A percentile compares a stretch with the other conserved stretches of the same genome.
These are phyloP conservation scores for Penicillium rolfsii DNA, from an alignment of 2,329 filamentous ascomycete species.

Conservation along the genomic window DNA sequence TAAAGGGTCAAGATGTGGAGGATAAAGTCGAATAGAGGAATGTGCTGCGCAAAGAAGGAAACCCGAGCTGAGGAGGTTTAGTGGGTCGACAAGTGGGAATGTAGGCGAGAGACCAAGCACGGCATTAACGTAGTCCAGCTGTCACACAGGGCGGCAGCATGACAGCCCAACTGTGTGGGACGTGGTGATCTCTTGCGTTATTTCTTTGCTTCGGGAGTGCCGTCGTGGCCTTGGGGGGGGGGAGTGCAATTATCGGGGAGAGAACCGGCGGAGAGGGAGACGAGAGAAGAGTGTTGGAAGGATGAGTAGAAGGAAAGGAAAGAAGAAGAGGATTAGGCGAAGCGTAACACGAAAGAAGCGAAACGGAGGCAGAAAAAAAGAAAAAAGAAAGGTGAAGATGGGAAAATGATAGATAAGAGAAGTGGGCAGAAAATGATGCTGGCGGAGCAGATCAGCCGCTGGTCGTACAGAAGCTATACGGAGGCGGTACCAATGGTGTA, in stretches of 20 bases:
- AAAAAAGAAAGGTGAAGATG: slow-evolving; percentile 17
- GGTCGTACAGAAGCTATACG: slow-evolving; percentile 7
- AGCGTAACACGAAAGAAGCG: background rate
- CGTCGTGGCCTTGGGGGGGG: background rate
- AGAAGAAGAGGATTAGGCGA: slow-evolving; percentile 6
- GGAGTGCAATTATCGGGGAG: background rate
- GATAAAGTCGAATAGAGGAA: slow-evolving; percentile 33
- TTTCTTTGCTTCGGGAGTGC: slow-evolving; percentile 10
- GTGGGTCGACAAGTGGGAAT: slow-evolving; percentile 42
- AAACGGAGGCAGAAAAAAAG: slow-evolving; percentile 15
- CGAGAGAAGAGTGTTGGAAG: background rate
- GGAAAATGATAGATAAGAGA: slow-evolving; percentile 29
- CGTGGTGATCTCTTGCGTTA: slow-evolving; percentile 5
- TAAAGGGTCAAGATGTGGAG: slow-evolving; percentile 8
- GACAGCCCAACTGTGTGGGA: slow-evolving; percentile 29
- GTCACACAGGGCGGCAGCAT: slow-evolving; percentile 44
- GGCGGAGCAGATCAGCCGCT: slow-evolving; percentile 26
- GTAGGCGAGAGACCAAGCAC: slow-evolving; percentile 42
- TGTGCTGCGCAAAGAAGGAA: slow-evolving; percentile 37
- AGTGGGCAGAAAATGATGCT: slow-evolving; percentile 23
- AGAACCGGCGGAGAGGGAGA: background rate
- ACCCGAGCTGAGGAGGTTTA: slow-evolving; percentile 33
- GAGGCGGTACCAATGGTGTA: slow-evolving; percentile 9
- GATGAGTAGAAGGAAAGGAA: slow-evolving; percentile 10
- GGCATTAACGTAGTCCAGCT: slow-evolving; percentile 41